Percentiles rank a stretch among this genome's conserved stretches.
phyloP scores from a whole-genome alignment of 352 stramenopile species.

The Phytophthora foliorum region DNA sequence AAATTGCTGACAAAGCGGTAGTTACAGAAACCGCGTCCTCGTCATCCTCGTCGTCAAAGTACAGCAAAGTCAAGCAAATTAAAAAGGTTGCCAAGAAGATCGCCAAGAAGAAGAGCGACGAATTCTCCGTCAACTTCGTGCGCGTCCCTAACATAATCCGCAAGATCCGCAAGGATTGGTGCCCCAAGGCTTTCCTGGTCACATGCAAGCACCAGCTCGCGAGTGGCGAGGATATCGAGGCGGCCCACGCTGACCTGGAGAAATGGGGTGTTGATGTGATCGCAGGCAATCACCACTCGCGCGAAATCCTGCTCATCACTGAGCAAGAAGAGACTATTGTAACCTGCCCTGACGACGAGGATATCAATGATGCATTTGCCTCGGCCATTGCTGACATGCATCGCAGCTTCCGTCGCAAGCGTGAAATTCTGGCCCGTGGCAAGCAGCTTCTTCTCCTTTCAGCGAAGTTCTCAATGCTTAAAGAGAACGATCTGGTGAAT shows the following conservation, averaged over 20 bases:
- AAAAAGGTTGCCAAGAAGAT: slow-evolving; percentile 47
- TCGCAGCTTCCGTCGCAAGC: slow-evolving; percentile 76
- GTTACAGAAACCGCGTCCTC: slow-evolving; percentile 19
- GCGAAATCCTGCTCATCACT: slow-evolving; percentile 83
- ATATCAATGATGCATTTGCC: slow-evolving; percentile 86
- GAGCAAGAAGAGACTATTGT: slow-evolving; percentile 87
- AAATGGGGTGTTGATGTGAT: slow-evolving; percentile 88
- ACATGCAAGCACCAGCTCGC: slow-evolving; percentile 84
- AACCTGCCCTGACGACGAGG: slow-evolving; percentile 75
- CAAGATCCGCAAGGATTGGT: slow-evolving; percentile 86
- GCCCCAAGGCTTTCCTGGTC: slow-evolving; percentile 81
- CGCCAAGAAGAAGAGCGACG: slow-evolving; percentile 54
- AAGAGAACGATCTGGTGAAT: slow-evolving; percentile 88
- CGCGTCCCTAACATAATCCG: slow-evolving; percentile 83
- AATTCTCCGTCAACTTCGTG: slow-evolving; percentile 86
- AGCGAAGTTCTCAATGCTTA: slow-evolving; percentile 91
- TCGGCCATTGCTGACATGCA: slow-evolving; percentile 80
- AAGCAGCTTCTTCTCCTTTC: slow-evolving; percentile 85
- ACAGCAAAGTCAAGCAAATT: slow-evolving; percentile 35
- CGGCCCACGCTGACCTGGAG: slow-evolving; percentile 74
- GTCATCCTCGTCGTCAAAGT: slow-evolving; percentile 37
- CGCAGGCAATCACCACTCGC: slow-evolving; percentile 66
- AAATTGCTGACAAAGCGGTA: slow-evolving; percentile 7
- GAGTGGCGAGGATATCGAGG: slow-evolving; percentile 76
- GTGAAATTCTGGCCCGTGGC: slow-evolving; percentile 79